Conservation (phyloP, 352 stramenopile genomes). For the Pythium guiyangense region DNA sequence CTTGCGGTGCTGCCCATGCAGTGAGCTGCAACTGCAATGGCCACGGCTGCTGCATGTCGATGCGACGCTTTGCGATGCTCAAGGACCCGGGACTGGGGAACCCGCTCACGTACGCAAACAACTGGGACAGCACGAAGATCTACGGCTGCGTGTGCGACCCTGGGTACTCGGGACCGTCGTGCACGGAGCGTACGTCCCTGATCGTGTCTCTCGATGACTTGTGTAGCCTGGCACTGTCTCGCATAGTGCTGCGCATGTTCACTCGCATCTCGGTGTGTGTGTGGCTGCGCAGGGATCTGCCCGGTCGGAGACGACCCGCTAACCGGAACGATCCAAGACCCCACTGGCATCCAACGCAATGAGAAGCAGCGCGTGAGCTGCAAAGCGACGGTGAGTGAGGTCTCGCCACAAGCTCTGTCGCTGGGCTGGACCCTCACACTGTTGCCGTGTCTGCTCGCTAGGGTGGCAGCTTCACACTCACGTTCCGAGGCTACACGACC, state of each 20-base stretch:
- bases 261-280: too few species aligned
- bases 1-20: too few species aligned
- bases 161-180: constrained; percentile 75
- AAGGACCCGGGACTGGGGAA: constrained; percentile 51
- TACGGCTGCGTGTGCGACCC: constrained; percentile 83
- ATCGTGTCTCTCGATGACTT: too few species aligned
- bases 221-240: too few species aligned
- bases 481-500: constrained; percentile 74
- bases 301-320: constrained; percentile 84
- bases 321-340: constrained; percentile 63
- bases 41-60: constrained; percentile 77
- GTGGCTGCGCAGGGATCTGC: constrained; percentile 65
- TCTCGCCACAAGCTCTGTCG: background rate
- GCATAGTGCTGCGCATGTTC: too few species aligned
- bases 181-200: constrained; percentile 39
- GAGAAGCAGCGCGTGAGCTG: constrained; percentile 64
- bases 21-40: constrained; percentile 74
- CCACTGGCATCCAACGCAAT: constrained; percentile 60
- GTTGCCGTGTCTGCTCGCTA: constrained; percentile 7
- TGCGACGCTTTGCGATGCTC: constrained; percentile 49
- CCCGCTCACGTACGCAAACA: constrained; percentile 51
- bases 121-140: constrained; percentile 86
- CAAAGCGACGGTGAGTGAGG: constrained; percentile 45
- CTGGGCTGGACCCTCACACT: background rate
- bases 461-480: constrained; percentile 82